Evolutionary conservation across 208 protist genomes (phyloP).

Genomic region (Leishmania braziliensis): DNA sequence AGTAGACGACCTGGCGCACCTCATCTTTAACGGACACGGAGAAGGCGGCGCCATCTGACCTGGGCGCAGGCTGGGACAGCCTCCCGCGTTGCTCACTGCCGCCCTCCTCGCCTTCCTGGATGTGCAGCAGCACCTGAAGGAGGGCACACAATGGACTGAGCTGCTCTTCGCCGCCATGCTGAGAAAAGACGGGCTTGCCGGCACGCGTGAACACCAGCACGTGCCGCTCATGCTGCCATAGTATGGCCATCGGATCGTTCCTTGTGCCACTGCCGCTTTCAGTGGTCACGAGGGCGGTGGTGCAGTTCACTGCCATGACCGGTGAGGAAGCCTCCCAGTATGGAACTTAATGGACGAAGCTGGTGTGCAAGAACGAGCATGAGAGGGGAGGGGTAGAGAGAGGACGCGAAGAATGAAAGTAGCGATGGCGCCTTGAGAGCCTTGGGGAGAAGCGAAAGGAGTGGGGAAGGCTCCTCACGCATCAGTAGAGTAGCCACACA

Average conservation of each 20-base stretch:
- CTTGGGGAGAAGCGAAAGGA: too few species aligned
- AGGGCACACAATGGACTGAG: conserved; percentile 71
- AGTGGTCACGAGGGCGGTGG: not conserved
- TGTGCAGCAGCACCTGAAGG: conserved; percentile 70
- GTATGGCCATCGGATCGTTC: conserved; percentile 14
- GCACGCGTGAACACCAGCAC: conserved; percentile 87
- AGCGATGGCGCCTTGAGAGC: too few species aligned
- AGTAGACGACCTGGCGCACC: conserved; percentile 23
- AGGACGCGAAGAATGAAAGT: not conserved
- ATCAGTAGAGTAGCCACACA: too few species aligned
- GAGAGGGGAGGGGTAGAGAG: not conserved
- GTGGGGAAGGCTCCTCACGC: too few species aligned
- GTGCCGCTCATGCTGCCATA: conserved; percentile 61
- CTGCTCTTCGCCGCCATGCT: conserved; percentile 54
- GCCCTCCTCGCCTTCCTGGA: conserved; percentile 14
- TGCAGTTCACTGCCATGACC: not conserved
- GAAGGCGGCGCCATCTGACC: not conserved
- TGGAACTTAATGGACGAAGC: not conserved
- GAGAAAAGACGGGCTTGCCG: conserved; percentile 85
- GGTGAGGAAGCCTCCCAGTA: not conserved
- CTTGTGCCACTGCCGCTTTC: too few species aligned
- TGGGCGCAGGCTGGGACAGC: not conserved
- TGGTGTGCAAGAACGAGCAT: too few species aligned
- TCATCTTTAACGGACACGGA: conserved; percentile 4
- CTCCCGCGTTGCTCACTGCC: not conserved